Conservation (phyloP, 805 yeast species). For the Cyberlindnera maritima region DNA sequence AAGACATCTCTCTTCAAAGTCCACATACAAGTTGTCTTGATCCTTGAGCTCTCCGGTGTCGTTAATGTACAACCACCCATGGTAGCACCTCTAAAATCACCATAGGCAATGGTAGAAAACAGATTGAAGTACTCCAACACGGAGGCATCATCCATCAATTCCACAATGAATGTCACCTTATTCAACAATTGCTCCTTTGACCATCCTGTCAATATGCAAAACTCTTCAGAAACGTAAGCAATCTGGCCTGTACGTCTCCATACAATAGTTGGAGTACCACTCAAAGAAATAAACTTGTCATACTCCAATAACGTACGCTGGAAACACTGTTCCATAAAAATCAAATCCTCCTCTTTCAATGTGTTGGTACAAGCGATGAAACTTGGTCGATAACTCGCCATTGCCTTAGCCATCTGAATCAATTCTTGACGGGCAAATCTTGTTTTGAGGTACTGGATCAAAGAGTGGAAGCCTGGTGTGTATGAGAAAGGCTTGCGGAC, state of each 20-base stretch:
- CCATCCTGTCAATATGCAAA: slow-evolving; percentile 92
- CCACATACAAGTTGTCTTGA: slow-evolving; percentile 85
- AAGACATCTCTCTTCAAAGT: slow-evolving; percentile 92
- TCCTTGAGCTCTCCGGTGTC: slow-evolving; percentile 50
- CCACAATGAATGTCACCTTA: slow-evolving; percentile 69
- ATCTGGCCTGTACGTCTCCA: slow-evolving; percentile 97
- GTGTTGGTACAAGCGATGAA: slow-evolving; percentile 91
- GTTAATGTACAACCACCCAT: slow-evolving; percentile 82
- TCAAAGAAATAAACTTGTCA: slow-evolving; percentile 74
- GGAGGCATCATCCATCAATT: slow-evolving; percentile 81
- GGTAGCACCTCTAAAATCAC: slow-evolving; percentile 85
- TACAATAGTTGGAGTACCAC: slow-evolving; percentile 92
- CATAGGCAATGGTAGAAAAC: slow-evolving; percentile 82
- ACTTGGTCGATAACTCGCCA: slow-evolving; percentile 89
- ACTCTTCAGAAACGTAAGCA: slow-evolving; percentile 93
- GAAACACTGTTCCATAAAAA: slow-evolving; percentile 94
- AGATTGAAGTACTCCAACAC: slow-evolving; percentile 86
- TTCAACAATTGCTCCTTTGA: slow-evolving; percentile 61
- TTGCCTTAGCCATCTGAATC: slow-evolving; percentile 78
- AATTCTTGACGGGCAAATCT: slow-evolving; percentile 70
- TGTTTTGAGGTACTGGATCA: slow-evolving; percentile 67
- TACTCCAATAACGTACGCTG: slow-evolving; percentile 89
- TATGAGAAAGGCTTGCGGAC: slow-evolving; percentile 80
- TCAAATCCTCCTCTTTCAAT: slow-evolving; percentile 83
- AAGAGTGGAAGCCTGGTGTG: slow-evolving; percentile 85